phyloP scores from a whole-genome alignment of 179 eudicot genomes.

The Carnegiea gigantea region DNA sequence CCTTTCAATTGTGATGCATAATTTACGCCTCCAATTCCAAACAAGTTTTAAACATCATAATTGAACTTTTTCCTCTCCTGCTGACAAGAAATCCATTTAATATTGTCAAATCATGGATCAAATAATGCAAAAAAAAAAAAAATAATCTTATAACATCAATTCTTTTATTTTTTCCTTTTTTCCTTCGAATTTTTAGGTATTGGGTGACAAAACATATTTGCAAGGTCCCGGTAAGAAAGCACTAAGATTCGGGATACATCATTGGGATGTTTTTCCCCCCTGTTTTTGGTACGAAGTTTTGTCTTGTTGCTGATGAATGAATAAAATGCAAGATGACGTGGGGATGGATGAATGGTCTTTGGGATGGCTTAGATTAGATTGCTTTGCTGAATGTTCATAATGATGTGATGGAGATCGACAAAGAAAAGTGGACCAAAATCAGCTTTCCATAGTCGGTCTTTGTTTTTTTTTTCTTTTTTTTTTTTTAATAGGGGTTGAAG shows the following conservation, averaged over 20 bases:
- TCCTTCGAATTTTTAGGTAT: background rate
- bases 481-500: too few species aligned
- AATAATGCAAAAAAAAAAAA: too few species aligned
- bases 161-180: background rate
- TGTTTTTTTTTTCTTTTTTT: too few species aligned
- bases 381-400: background rate
- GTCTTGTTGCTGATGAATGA: conserved; percentile 4
- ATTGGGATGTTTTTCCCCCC: too few species aligned
- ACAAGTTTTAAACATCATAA: too few species aligned
- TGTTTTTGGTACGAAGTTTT: too few species aligned
- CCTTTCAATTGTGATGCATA: too few species aligned
- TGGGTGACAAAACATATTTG: background rate
- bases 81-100: too few species aligned
- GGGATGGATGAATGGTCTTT: background rate
- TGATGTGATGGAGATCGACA: background rate
- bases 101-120: too few species aligned
- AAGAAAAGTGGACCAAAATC: background rate
- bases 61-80: too few species aligned
- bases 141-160: too few species aligned
- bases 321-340: background rate
- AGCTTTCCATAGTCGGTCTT: background rate
- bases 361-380: background rate
- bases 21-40: too few species aligned
- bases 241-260: conserved; percentile 1
- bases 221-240: conserved; percentile 7